These are phyloP conservation scores for Melanopsichium pennsylvanicum DNA, from an alignment of 1,284 basidiomycete genomes.

Conservation along the genomic window DNA sequence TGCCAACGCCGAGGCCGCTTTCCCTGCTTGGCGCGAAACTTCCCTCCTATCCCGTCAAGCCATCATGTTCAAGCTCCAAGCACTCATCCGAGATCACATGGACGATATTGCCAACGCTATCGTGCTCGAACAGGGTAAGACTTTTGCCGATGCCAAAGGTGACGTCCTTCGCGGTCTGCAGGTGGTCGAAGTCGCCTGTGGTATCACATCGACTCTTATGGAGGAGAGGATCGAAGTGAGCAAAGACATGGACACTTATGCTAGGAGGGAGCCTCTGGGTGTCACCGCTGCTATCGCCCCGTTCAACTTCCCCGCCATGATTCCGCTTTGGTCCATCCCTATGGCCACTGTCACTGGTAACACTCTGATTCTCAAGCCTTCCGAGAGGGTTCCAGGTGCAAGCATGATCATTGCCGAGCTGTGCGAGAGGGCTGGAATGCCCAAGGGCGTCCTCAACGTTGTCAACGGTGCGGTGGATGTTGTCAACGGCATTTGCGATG, in stretches of 20 bases:
- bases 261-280: slow-evolving; percentile 76
- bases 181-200: slow-evolving; percentile 88
- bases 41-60: slow-evolving; percentile 86
- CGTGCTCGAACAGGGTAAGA: slow-evolving; percentile 66
- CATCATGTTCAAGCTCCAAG: slow-evolving; percentile 75
- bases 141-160: slow-evolving; percentile 81
- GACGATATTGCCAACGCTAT: slow-evolving; percentile 66
- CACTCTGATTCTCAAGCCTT: slow-evolving; percentile 92
- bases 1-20: slow-evolving; percentile 83
- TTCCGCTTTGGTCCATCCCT: slow-evolving; percentile 80
- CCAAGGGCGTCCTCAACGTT: slow-evolving; percentile 66
- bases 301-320: slow-evolving; percentile 76
- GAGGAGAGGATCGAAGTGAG: slow-evolving; percentile 91
- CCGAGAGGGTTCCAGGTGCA: slow-evolving; percentile 94
- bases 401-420: slow-evolving; percentile 97
- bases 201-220: slow-evolving; percentile 81
- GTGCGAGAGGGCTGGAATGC: slow-evolving; percentile 78
- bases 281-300: slow-evolving; percentile 58
- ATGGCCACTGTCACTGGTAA: slow-evolving; percentile 86
- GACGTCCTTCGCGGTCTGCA: slow-evolving; percentile 92
- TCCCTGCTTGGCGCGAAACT: slow-evolving; percentile 86
- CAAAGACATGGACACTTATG: slow-evolving; percentile 96
- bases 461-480: slow-evolving; percentile 88
- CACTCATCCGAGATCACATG: slow-evolving; percentile 67
- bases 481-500: slow-evolving; percentile 93